phyloP scores from a whole-genome alignment of 768 basidiomycete genomes.

The Pulveroboletus sp. region DNA sequence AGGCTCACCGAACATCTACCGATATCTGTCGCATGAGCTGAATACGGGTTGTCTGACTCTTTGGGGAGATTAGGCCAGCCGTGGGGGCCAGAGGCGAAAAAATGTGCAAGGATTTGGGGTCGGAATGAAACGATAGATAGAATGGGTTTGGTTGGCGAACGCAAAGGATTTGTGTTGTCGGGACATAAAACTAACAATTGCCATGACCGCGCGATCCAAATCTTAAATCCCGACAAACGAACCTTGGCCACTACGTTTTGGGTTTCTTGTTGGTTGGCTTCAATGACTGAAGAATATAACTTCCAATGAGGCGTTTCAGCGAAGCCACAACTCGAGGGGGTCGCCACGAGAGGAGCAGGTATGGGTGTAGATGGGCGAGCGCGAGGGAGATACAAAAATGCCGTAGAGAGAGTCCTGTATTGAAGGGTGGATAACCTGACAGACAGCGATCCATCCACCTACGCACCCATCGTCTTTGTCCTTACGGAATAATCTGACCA shows the following conservation, averaged over 20 bases:
- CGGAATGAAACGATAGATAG: constrained; percentile 56
- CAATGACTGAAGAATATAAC: constrained; percentile 39
- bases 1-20: constrained; percentile 54
- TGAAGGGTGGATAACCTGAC: background rate
- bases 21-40: constrained; percentile 64
- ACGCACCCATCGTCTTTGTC: constrained; percentile 53
- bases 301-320: constrained; percentile 47
- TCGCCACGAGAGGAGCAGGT: constrained; percentile 41
- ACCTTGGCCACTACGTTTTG: constrained; percentile 40
- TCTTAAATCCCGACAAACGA: constrained; percentile 3
- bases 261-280: constrained; percentile 32
- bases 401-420: constrained; percentile 51
- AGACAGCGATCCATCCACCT: background rate
- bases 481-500: constrained; percentile 52
- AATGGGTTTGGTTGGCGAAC: constrained; percentile 62
- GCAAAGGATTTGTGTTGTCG: constrained; percentile 56
- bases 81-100: constrained; percentile 60
- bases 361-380: constrained; percentile 53
- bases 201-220: background rate
- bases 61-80: constrained; percentile 23
- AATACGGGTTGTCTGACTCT: constrained; percentile 44
- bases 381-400: constrained; percentile 64
- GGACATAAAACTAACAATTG: constrained; percentile 44
- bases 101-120: constrained; percentile 50
- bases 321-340: constrained; percentile 37